A percentile compares a stretch with the other conserved stretches of the same genome.
phyloP scores from a whole-genome alignment of 805 yeast genomes.

The Teunomyces tritomae region DNA sequence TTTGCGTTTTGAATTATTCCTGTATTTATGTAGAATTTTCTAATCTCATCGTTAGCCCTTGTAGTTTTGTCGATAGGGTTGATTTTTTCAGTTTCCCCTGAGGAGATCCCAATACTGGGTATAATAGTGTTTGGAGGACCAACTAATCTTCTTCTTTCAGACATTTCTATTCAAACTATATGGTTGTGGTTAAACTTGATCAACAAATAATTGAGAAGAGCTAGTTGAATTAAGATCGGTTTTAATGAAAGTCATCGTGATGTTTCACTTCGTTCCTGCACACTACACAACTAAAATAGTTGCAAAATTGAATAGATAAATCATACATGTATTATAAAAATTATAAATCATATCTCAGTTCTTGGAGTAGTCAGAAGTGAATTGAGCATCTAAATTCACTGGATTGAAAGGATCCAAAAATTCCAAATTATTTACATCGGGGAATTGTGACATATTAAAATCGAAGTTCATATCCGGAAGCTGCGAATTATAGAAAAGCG shows the following conservation, averaged over 20 bases:
- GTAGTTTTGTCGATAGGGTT: neutral
- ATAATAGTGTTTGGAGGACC: constrained; percentile 71
- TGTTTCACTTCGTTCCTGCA: neutral
- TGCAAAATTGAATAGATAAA: neutral
- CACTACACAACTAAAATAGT: neutral
- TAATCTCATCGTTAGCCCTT: constrained; percentile 22
- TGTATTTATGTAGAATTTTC: constrained; percentile 55
- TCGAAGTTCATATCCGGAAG: constrained; percentile 16
- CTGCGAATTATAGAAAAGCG: neutral
- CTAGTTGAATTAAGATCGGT: neutral
- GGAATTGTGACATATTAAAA: constrained; percentile 17
- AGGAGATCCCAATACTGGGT: constrained; percentile 19
- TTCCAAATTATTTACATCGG: constrained; percentile 18
- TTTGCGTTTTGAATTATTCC: constrained; percentile 68
- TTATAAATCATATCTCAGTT: neutral
- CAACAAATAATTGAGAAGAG: neutral
- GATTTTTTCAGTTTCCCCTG: constrained; percentile 4
- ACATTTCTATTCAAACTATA: constrained; percentile 8
- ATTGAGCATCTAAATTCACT: neutral
- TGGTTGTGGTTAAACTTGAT: neutral
- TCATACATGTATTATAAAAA: neutral
- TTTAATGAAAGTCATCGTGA: constrained; percentile 1
- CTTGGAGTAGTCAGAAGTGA: neutral
- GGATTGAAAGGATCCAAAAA: constrained; percentile 25
- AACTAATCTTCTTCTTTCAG: constrained; percentile 80